These are phyloP conservation scores for Plantago rigida DNA, from an alignment of 305 asterid genomes.

Conservation along the genomic window DNA sequence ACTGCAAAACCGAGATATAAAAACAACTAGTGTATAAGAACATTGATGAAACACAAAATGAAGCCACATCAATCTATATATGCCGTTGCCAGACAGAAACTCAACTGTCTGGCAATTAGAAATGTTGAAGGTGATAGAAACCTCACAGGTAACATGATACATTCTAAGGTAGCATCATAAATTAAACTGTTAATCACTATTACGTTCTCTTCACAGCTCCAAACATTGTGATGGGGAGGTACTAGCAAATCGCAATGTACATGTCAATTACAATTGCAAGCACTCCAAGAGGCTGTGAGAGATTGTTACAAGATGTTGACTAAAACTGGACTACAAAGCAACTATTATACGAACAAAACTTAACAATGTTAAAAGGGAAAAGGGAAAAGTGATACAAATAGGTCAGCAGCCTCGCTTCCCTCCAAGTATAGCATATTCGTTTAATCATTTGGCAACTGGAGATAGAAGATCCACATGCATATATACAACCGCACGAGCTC, in stretches of 20 bases:
- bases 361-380: background rate
- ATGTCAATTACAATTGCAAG: conserved; percentile 11
- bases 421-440: background rate
- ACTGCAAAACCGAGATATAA: too few species aligned
- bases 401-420: too few species aligned
- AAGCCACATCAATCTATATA: too few species aligned
- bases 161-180: background rate
- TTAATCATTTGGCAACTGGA: conserved; percentile 1
- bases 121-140: too few species aligned
- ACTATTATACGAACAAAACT: conserved; percentile 1
- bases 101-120: too few species aligned
- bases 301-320: background rate
- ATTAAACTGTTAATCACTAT: conserved; percentile 10
- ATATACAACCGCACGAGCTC: conserved; percentile 4
- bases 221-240: background rate
- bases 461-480: conserved; percentile 9
- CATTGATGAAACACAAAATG: too few species aligned
- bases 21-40: too few species aligned
- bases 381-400: conserved; percentile 1
- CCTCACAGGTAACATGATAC: background rate
- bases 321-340: conserved; percentile 5
- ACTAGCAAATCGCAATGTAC: conserved; percentile 7
- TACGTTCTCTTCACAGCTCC: conserved; percentile 3
- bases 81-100: too few species aligned
- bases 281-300: background rate